Base-by-base conservation (phyloP, 1,284 basidiomycete species). In the Mycocalia duriaeana region DNA sequence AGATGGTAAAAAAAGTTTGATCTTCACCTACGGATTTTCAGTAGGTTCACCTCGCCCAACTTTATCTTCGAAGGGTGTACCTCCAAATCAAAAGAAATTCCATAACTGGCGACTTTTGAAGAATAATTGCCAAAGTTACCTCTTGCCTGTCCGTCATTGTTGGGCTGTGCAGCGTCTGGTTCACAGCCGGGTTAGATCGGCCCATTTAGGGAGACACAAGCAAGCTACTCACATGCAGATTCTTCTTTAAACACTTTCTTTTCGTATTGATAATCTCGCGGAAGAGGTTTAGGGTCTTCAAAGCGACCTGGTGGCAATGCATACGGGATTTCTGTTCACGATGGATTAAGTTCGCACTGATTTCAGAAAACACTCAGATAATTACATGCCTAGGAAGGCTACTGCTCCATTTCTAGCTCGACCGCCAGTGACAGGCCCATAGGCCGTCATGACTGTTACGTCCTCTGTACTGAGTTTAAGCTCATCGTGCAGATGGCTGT, bases 261-360 rank as follows among this genome's bases (percentile, higher is more conserved):
- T 45, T 79, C 73, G 52, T 89, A 89, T 7, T 58, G 66, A 59
- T 73, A 82, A 26, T 63, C 63, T 0, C 62, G 42, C 1, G 82
- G 79, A 2, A 90, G 64, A 0, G 78, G 71, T 25, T 72, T 56
- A 1, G 85, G 79, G 56, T 89, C 79, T 42, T 78, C 67, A 57
- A 87, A 89, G 23, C 85, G 72, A 23, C 56, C 62, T 0, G 82
- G 82, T 35, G 79, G 76, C 19, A 82, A 61, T 1, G 80, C 85
- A 57, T 86, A 90, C 0, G 87, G 86, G 25, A 91, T 69, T 67
- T 90, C 85, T 89, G 49, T 19, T 22, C 25, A n/a, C n/a, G n/a
- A n/a, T n/a, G n/a, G n/a, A n/a, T n/a, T n/a, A n/a, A n/a, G n/a
- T 38, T 20, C 14, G 11, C 14, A 19, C 14, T 11, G 20, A 13